phyloP scores from a whole-genome alignment of 2,329 filamentous ascomycete species.

The Cadophora malorum region DNA sequence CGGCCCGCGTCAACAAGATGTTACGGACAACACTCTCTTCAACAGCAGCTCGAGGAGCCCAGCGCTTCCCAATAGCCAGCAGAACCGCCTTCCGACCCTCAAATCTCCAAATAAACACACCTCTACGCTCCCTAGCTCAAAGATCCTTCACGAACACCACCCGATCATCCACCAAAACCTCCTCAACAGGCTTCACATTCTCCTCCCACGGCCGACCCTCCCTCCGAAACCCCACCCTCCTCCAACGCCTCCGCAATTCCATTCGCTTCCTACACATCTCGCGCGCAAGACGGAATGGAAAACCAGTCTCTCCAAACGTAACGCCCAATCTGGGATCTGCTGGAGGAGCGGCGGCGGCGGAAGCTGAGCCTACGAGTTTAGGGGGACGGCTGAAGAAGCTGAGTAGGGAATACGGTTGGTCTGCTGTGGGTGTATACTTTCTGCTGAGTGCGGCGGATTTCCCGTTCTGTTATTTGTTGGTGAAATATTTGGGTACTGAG shows the following conservation, averaged over 20 bases:
- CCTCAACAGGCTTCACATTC: constrained; percentile 38
- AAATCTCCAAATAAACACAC: constrained; percentile 3
- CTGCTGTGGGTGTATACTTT: constrained; percentile 90
- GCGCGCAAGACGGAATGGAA: constrained; percentile 31
- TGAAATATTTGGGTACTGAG: constrained; percentile 82
- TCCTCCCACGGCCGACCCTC: constrained; percentile 30
- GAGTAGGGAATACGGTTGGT: constrained; percentile 92
- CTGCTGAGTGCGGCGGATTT: constrained; percentile 85
- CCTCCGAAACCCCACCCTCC: constrained; percentile 29
- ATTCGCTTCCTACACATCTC: constrained; percentile 37
- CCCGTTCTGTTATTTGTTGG: constrained; percentile 91
- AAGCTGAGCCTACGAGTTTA: constrained; percentile 37
- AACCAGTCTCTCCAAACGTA: constrained; percentile 24
- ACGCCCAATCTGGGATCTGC: constrained; percentile 23
- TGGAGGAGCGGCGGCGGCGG: constrained; percentile 21
- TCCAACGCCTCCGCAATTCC: constrained; percentile 37
- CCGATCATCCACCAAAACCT: constrained; percentile 26
- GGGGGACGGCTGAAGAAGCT: constrained; percentile 71
- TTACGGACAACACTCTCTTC: constrained; percentile 32
- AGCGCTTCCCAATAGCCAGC: constrained; percentile 21
- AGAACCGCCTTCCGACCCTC: constrained; percentile 26
- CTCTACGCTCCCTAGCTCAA: constrained; percentile 24
- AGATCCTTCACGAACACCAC: constrained; percentile 28
- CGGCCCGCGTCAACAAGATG: constrained; percentile 27
- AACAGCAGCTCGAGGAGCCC: constrained; percentile 30